Evolutionary conservation across 129 eudicot genomes (phyloP).

Genomic region (Flaveria sonorensis): DNA sequence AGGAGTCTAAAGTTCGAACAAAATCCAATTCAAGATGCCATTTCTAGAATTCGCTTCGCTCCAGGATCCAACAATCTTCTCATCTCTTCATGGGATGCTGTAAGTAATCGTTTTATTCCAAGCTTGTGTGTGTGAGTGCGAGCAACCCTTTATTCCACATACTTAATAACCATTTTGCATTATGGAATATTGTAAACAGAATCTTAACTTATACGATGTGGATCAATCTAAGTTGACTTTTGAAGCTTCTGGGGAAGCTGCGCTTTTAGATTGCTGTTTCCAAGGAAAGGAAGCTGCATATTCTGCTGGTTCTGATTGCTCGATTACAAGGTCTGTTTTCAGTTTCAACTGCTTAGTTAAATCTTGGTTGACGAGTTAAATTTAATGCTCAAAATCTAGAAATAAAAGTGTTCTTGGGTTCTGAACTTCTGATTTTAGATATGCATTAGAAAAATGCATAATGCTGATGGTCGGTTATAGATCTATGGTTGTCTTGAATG

Average conservation of each 20-base stretch:
- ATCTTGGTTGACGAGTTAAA: not conserved
- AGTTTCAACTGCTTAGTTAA: not conserved
- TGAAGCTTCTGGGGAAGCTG: conserved; percentile 56
- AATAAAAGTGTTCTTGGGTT: conserved; percentile 11
- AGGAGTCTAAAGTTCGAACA: conserved; percentile 41
- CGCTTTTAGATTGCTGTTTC: conserved; percentile 86
- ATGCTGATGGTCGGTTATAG: not conserved
- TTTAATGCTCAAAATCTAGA: not conserved
- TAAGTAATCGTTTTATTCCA: conserved; percentile 27
- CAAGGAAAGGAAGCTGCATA: conserved; percentile 59
- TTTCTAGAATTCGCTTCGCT: conserved; percentile 75
- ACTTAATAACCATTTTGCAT: not conserved
- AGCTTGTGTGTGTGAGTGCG: not conserved
- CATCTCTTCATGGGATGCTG: conserved; percentile 94
- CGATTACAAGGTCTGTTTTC: conserved; percentile 54
- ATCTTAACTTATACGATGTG: conserved; percentile 68
- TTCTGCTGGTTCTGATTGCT: conserved; percentile 64
- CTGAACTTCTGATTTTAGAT: not conserved
- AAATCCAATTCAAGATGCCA: conserved; percentile 63
- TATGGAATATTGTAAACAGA: conserved; percentile 39
- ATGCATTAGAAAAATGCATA: not conserved
- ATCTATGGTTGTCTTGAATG: conserved; percentile 2
- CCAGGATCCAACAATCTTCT: conserved; percentile 76
- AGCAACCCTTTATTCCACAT: conserved; percentile 12
- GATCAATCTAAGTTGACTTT: conserved; percentile 51